Conservation (phyloP, 345 rosid genomes). For the Eutrema japonicum region DNA sequence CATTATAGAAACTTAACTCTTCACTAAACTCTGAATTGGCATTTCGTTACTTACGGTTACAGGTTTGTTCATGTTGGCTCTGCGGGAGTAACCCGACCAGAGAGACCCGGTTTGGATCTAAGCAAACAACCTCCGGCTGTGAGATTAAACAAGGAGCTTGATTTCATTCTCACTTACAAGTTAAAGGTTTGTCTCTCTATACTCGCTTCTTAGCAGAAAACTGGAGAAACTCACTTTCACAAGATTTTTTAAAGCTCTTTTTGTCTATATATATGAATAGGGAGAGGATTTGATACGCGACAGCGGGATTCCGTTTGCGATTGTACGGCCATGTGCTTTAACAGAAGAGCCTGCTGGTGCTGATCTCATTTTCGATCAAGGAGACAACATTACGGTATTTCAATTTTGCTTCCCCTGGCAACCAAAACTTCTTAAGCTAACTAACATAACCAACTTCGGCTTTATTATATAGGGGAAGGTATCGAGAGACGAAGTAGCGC, state of each 20-base stretch:
- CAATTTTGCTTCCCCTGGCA: background rate
- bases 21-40: background rate
- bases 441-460: conserved; percentile 28
- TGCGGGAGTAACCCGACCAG: conserved; percentile 96
- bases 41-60: conserved; percentile 3
- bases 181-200: conserved; percentile 61
- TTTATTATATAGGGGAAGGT: conserved; percentile 69
- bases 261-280: conserved; percentile 38
- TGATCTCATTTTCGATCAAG: conserved; percentile 90
- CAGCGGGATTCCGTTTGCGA: conserved; percentile 84
- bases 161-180: conserved; percentile 81
- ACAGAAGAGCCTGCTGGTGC: conserved; percentile 99
- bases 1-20: background rate
- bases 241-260: background rate
- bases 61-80: conserved; percentile 96
- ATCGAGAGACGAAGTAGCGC: conserved; percentile 93
- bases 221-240: background rate
- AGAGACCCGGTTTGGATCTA: conserved; percentile 91
- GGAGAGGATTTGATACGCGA: conserved; percentile 90
- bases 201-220: background rate
- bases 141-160: conserved; percentile 94
- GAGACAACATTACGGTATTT: conserved; percentile 86
- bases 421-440: background rate
- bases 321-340: conserved; percentile 89
- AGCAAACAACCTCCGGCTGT: conserved; percentile 97